phyloP scores from a whole-genome alignment of 2,329 filamentous ascomycete genomes.

The Apiospora rasikravindrae region DNA sequence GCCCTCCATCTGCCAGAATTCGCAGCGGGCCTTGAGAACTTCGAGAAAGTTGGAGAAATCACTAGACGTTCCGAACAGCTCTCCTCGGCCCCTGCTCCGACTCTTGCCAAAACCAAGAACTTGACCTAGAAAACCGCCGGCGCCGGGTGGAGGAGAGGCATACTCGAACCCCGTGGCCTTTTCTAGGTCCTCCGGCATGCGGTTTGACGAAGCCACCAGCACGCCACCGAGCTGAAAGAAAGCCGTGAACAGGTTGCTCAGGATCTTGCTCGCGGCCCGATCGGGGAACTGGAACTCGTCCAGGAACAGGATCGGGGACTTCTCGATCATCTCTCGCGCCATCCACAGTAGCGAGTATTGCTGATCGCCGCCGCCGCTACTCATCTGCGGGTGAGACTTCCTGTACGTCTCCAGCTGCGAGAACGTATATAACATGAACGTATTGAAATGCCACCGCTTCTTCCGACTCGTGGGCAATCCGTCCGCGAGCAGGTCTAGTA shows the following conservation, averaged over 20 bases:
- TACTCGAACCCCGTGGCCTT: slow-evolving; percentile 77
- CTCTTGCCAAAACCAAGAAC: slow-evolving; percentile 48
- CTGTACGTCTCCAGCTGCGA: slow-evolving; percentile 73
- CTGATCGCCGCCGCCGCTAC: slow-evolving; percentile 33
- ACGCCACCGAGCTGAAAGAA: slow-evolving; percentile 87
- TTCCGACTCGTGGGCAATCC: slow-evolving; percentile 76
- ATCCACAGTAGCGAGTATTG: slow-evolving; percentile 76
- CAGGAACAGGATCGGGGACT: slow-evolving; percentile 77
- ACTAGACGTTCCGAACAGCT: slow-evolving; percentile 64
- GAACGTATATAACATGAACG: slow-evolving; percentile 81
- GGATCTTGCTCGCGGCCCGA: slow-evolving; percentile 76
- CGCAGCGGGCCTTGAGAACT: slow-evolving; percentile 76
- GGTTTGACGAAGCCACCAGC: slow-evolving; percentile 79
- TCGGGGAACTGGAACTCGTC: slow-evolving; percentile 87
- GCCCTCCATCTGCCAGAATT: slow-evolving; percentile 85
- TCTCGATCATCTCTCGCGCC: slow-evolving; percentile 76
- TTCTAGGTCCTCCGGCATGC: slow-evolving; percentile 81
- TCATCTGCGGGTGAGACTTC: slow-evolving; percentile 37
- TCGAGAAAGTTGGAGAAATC: slow-evolving; percentile 80
- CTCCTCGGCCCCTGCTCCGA: slow-evolving; percentile 42
- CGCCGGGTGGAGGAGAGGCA: slow-evolving; percentile 53
- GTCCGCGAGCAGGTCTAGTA: slow-evolving; percentile 82
- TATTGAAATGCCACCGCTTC: slow-evolving; percentile 81
- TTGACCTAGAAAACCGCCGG: slow-evolving; percentile 56
- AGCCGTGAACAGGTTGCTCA: slow-evolving; percentile 77